Evolutionary conservation across 2,329 filamentous ascomycete species (phyloP), one percentile per base, ranked within the genome.

Genomic region (Stemphylium vesicarium): DNA sequence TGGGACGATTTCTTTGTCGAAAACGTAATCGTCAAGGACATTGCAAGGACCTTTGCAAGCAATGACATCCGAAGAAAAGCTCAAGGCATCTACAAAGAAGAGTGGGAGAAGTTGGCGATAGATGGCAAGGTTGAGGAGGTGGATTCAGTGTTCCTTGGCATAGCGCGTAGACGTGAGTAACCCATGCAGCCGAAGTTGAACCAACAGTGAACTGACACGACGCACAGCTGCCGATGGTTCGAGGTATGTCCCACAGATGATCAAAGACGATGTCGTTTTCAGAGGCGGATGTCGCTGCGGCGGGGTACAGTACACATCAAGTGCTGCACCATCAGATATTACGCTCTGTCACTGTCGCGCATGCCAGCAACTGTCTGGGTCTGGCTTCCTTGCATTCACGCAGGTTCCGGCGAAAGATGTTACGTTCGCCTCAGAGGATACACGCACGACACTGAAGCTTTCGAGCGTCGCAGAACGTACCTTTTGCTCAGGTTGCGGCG

Each of bases 361-460:
- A 36, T 84, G 81, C 57, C 79, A 80, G 52, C 78, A 79, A 61
- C 56, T 81, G 35, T 78, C 80, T 2, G 80, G 81, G 11, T 77
- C 75, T 3, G 75, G 76, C 1, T 83, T 75, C 53, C 68, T 81
- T 32, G 72, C 77, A 3, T 83, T 80, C 56, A 70, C 73, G 7
- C 55, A 70, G 8, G 76, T 82, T 36, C 66, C 74, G 0, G 57
- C 55, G 33, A 51, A 61, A 7, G 57, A 70, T 22, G 57, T 83
- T 37, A 72, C 64, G 9, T 79, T 74, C 46, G 71, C 69, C 39
- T 50, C 59, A 20, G 47, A 61, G 9, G 53, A 72, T 18, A 72
- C 68, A 0, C 64, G 71, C 13, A 75, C 68, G 29, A 66, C 62
- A 6, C 66, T 76, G 33, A 66, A 57, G 18, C 74, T 79, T 11